Base-by-base conservation (phyloP, 805 yeast genomes). In the Alloascoidea hylecoeti region DNA sequence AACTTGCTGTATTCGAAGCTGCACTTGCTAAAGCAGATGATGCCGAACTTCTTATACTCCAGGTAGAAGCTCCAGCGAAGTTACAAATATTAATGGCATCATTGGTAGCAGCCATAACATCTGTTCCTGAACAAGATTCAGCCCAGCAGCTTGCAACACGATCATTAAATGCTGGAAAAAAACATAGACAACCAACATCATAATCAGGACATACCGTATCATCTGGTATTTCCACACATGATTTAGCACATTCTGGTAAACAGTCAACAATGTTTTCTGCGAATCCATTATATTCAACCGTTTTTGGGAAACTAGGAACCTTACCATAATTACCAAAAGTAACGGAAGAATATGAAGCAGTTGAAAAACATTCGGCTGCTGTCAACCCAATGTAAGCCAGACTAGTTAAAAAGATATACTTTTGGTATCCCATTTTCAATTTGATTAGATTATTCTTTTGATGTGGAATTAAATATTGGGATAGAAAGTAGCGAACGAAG, bases 141-240 rank as follows among this genome's bases (percentile, higher is more conserved):
- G 66, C 68, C 39, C 65, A 46, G 47, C 72, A 66, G 30, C 55
- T 55, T 16, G 59, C 71, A 6, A 66, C 70, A 38, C 46, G 40
- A 4, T 67, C 67, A 28, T 61, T 55, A 64, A 66, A 65, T 42
- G 58, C 63, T 13, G 68, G 64, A 67, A 66, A 63, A 18, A 64
- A 66, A 47, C 71, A 66, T 36, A 66, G 55, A 43, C 72, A 66
- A 5, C 72, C 72, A 18, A 70, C 63, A 45, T 66, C 72, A 70
- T 70, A 66, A 49, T 66, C 64, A 35, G 72, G 72, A 44, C 72
- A 66, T 16, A 71, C 71, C 4, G 72, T 67, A 38, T 58, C 63
- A 27, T 54, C 50, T 9, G 61, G 56, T 15, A 33, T 36, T 18
- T 18, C 33, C 9, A 45, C 46, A 50, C 72, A 66, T 3, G 51